Evolutionary conservation across 2,329 filamentous ascomycete genomes (phyloP), one percentile per base, ranked within the genome.

Genomic region (Aureobasidium sp.): DNA sequence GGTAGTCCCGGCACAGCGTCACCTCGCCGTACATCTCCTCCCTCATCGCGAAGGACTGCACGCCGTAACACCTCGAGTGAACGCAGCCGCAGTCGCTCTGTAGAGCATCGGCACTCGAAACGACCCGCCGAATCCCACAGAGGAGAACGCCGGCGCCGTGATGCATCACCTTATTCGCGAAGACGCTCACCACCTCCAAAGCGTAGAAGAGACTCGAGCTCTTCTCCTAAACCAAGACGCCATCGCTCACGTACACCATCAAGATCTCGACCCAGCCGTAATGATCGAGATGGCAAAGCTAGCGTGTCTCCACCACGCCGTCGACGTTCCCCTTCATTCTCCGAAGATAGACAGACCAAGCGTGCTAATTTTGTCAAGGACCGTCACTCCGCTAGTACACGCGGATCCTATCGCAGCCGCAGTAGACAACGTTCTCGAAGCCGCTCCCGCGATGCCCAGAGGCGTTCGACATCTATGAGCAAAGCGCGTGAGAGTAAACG

Each of bases 81-180:
- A 21, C 63, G 63, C n/a, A 57, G 59, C 32, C 63, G 61, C 47
- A 62, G 60, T 47, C 63, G 45, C 21, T 58, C 54, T 30, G 39
- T 29, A 37, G 59, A 54, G 32, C 37, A 21, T 27, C 37, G 45
- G 13, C 30, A 45, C 11, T 30, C 50, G 6, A 54, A 44, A 29
- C 21, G 50, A 10, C 21, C 48, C 9, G 41, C n/a, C 5, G 60
- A 61, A 9, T 16, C 25, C 2, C 27, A 48, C 16, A 21, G 60
- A 36, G 60, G 42, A 54, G 60, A 57, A 11, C 57, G 57, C 44
- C 32, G 45, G n/a, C 25, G 42, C 21, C 49, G 60, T 13, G 49
- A 53, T 27, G 51, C 71, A 62, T 73, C 72, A 54, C 69, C 42
- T 7, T 58, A 67, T 36, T 70, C 74, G 10, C 67, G 64, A 55